phyloP scores from a whole-genome alignment of 1,139 yeast genomes.

The Eremothecium sinecaudum region DNA sequence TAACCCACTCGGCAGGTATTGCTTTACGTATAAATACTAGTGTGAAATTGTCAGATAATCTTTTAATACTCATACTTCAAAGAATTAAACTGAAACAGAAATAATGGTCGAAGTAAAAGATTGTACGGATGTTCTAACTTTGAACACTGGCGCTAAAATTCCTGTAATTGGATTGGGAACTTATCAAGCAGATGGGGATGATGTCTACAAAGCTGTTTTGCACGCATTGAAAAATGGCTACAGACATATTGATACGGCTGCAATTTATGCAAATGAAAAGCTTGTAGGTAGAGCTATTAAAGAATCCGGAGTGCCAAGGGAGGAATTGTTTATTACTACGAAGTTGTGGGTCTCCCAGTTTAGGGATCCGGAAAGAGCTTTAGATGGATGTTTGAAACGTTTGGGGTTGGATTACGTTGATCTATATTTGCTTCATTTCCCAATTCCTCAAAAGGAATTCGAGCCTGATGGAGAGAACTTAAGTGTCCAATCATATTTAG shows the following conservation, averaged over 20 bases:
- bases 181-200: slow-evolving; percentile 53
- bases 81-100: no score
- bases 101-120: no score
- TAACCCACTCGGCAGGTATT: no score
- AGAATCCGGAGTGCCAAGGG: slow-evolving; percentile 61
- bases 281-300: slow-evolving; percentile 65
- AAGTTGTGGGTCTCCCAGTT: slow-evolving; percentile 65
- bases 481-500: no score
- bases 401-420: slow-evolving; percentile 62
- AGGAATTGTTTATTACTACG: slow-evolving; percentile 65
- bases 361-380: slow-evolving; percentile 52
- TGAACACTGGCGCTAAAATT: slow-evolving; percentile 52
- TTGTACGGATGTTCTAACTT: slow-evolving; percentile 38
- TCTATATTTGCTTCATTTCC: slow-evolving; percentile 72
- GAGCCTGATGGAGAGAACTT: slow-evolving; percentile 64
- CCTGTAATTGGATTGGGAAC: slow-evolving; percentile 60
- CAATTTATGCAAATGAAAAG: slow-evolving; percentile 68
- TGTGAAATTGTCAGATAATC: no score
- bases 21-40: no score
- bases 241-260: slow-evolving; percentile 68
- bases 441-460: slow-evolving; percentile 59
- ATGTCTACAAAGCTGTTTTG: slow-evolving; percentile 52
- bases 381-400: slow-evolving; percentile 54
- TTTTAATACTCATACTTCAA: no score
- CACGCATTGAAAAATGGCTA: slow-evolving; percentile 64